Evolutionary conservation across 2,329 filamentous ascomycete genomes (phyloP), one percentile per base, ranked within the genome.

Genomic region (Cladosporium sp.): DNA sequence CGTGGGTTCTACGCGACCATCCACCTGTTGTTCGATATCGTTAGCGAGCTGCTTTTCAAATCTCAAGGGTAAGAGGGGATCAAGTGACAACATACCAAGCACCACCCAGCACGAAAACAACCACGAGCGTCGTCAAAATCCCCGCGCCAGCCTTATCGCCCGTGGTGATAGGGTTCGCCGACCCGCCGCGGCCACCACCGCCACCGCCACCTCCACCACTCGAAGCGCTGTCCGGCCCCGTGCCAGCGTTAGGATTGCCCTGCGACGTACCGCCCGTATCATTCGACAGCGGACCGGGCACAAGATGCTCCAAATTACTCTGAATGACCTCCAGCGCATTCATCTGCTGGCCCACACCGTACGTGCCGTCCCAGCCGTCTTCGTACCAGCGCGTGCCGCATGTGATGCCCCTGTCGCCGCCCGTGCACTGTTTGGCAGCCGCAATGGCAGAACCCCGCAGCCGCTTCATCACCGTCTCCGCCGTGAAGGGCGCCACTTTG

Each of bases 81-180:
- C 29, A 15, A 43, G 13, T 13, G 6, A 17, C 15, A 24, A 44
- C 48, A 24, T 51, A 52, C 50, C 50, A 52, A 47, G 42, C 50
- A 47, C 50, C 50, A 42, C 50, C 50, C 38, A 52, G 12, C 15
- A 47, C 42, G 27, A 47, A 47, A 13, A 47, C 43, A 29, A 52
- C 42, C 7, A 47, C 50, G 15, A 52, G 13, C 29, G 43, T 24
- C 7, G 50, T 52, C 20, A 52, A 19, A 18, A 52, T 52, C 32
- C 74, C 19, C 84, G 86, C 87, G 9, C 86, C 88, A 6, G 80
- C 85, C 55, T 74, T 80, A 61, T 91, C 87, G 7, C 76, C 82
- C 1, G 74, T 74, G 2, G 79, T 80, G 29, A 84, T 75, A 1
- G 69, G 54, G 22, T 65, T 56, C 51, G 63, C 64, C 7, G 67